A percentile compares a stretch with the other conserved stretches of the same genome.
Conservation (phyloP, 2,329 filamentous ascomycete genomes). For the Ceratocystis harringtonii region DNA sequence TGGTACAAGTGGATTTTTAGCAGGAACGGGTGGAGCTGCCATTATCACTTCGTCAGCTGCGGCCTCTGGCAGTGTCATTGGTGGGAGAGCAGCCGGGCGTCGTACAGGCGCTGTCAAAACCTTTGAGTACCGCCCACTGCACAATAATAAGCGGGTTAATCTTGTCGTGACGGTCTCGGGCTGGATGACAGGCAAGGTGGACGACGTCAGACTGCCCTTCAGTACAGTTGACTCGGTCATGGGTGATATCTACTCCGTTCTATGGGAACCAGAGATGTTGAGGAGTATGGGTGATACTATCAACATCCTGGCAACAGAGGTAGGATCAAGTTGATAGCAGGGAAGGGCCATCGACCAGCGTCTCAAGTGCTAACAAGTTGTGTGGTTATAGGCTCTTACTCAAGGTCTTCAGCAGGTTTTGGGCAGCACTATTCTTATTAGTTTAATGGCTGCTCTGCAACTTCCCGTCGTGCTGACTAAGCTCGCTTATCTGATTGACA, state of each 20-base stretch:
- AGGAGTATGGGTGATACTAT: conserved; percentile 97
- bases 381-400: conserved; percentile 56
- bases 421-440: conserved; percentile 73
- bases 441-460: conserved; percentile 83
- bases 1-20: conserved; percentile 77
- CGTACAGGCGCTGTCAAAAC: conserved; percentile 86
- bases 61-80: conserved; percentile 74
- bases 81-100: conserved; percentile 67
- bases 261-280: conserved; percentile 98
- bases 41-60: conserved; percentile 85
- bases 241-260: conserved; percentile 92
- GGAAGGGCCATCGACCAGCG: neutral
- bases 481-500: conserved; percentile 90
- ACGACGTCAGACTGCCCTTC: conserved; percentile 88
- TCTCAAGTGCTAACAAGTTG: neutral
- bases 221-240: conserved; percentile 95
- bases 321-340: conserved; percentile 33
- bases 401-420: conserved; percentile 92
- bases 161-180: conserved; percentile 89
- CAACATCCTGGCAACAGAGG: conserved; percentile 94
- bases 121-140: conserved; percentile 88
- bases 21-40: conserved; percentile 80
- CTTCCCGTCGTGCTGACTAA: conserved; percentile 88
- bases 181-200: conserved; percentile 97
- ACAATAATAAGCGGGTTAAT: conserved; percentile 97